Evolutionary conservation across 768 basidiomycete genomes (phyloP).

Genomic region (Kwoniella dendrophila): DNA sequence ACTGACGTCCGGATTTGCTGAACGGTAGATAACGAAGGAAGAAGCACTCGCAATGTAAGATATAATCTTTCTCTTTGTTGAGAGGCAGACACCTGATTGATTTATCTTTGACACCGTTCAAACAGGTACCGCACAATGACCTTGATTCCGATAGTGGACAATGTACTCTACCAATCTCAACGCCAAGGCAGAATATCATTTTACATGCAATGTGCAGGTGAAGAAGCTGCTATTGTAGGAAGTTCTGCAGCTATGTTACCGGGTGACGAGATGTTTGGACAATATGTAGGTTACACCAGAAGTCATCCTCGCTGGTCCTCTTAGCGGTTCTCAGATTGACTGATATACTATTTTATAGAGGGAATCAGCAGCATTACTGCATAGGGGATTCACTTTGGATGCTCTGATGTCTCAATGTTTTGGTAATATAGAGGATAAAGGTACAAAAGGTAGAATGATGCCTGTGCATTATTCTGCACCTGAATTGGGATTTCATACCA

Average conservation of each 20-base stretch:
- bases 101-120: neutral
- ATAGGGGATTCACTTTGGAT: slow-evolving; percentile 79
- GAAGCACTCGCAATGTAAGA: slow-evolving; percentile 64
- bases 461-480: slow-evolving; percentile 91
- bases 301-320: neutral
- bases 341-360: slow-evolving; percentile 16
- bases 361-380: slow-evolving; percentile 72
- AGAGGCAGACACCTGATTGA: neutral
- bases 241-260: slow-evolving; percentile 79
- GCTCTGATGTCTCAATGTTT: slow-evolving; percentile 90
- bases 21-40: slow-evolving; percentile 40
- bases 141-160: slow-evolving; percentile 72
- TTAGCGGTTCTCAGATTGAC: neutral
- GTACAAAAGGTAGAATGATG: slow-evolving; percentile 88
- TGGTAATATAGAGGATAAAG: slow-evolving; percentile 76
- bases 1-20: slow-evolving; percentile 23
- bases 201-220: slow-evolving; percentile 68
- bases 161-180: slow-evolving; percentile 85
- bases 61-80: slow-evolving; percentile 63
- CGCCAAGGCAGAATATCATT: slow-evolving; percentile 70
- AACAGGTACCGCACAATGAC: slow-evolving; percentile 47
- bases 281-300: slow-evolving; percentile 65
- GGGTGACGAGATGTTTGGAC: slow-evolving; percentile 91
- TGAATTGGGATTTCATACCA: slow-evolving; percentile 85
- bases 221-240: slow-evolving; percentile 87